Percentiles rank a stretch among this genome's conserved stretches.
These are phyloP conservation scores for Torulaspora delbrueckii DNA, from an alignment of 805 yeast genomes.

Conservation along the genomic window DNA sequence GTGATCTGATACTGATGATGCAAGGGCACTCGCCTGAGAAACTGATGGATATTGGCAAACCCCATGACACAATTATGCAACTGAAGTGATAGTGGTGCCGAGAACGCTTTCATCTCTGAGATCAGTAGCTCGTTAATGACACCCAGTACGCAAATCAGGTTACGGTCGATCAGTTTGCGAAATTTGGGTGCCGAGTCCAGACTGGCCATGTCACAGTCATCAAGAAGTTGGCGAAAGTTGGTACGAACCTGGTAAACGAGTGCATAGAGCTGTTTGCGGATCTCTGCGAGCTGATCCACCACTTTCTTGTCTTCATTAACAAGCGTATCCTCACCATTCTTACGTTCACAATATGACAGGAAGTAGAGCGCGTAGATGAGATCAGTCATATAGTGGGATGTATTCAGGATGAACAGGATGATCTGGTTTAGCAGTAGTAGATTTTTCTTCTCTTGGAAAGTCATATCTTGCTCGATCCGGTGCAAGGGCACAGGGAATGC, in stretches of 20 bases:
- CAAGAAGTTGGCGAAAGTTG: conserved; percentile 13
- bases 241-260: conserved; percentile 12
- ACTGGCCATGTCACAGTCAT: conserved; percentile 11
- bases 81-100: conserved; percentile 12
- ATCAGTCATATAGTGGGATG: conserved; percentile 26
- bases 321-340: neutral
- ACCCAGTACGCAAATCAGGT: conserved; percentile 14
- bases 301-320: conserved; percentile 2
- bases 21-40: conserved; percentile 21
- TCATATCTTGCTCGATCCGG: conserved; percentile 6
- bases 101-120: conserved; percentile 12
- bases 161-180: conserved; percentile 14
- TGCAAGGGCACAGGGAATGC: conserved; percentile 3
- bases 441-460: conserved; percentile 14
- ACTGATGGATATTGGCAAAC: conserved; percentile 22
- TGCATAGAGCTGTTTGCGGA: conserved; percentile 13
- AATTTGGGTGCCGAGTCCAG: conserved; percentile 16
- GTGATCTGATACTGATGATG: conserved; percentile 18
- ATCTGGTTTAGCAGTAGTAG: conserved; percentile 18
- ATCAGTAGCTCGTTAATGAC: conserved; percentile 14
- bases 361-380: conserved; percentile 22
- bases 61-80: conserved; percentile 26
- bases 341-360: conserved; percentile 12
- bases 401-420: conserved; percentile 18
- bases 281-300: conserved; percentile 12